These are phyloP conservation scores for Holtermanniella nyarrowii DNA, from an alignment of 768 basidiomycete genomes.

Conservation along the genomic window DNA sequence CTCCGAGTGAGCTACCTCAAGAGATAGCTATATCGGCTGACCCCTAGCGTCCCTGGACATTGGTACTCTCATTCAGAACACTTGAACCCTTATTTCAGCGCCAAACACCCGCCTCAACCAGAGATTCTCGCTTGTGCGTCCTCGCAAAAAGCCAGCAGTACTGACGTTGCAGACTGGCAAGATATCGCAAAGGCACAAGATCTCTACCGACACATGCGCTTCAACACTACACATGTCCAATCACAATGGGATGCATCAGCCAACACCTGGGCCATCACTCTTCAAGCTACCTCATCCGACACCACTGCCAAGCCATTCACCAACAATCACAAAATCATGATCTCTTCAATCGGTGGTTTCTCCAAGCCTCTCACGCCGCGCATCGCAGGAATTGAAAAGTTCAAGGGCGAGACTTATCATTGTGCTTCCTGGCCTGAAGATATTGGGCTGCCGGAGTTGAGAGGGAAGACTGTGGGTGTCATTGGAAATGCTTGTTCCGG, in stretches of 20 bases:
- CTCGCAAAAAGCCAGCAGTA: background rate
- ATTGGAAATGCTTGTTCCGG: conserved; percentile 22
- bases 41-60: conserved; percentile 11
- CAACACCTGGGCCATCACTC: background rate
- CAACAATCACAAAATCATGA: conserved; percentile 4
- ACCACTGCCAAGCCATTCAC: background rate
- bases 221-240: conserved; percentile 7
- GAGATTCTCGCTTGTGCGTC: conserved; percentile 18
- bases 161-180: conserved; percentile 19
- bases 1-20: conserved; percentile 15
- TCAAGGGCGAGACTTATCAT: conserved; percentile 13
- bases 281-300: background rate
- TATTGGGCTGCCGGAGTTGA: conserved; percentile 4
- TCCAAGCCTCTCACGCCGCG: conserved; percentile 11
- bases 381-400: conserved; percentile 13
- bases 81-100: conserved; percentile 16
- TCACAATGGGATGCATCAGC: conserved; percentile 8
- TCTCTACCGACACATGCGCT: conserved; percentile 6
- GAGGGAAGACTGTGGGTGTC: conserved; percentile 13
- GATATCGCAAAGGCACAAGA: conserved; percentile 8
- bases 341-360: conserved; percentile 17
- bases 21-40: background rate
- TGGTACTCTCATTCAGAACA: conserved; percentile 13
- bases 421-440: conserved; percentile 12
- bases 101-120: conserved; percentile 13